A percentile compares a stretch with the other conserved stretches of the same genome.
These are phyloP conservation scores for Betula pendula DNA, from an alignment of 306 rosid genomes.

Conservation along the genomic window DNA sequence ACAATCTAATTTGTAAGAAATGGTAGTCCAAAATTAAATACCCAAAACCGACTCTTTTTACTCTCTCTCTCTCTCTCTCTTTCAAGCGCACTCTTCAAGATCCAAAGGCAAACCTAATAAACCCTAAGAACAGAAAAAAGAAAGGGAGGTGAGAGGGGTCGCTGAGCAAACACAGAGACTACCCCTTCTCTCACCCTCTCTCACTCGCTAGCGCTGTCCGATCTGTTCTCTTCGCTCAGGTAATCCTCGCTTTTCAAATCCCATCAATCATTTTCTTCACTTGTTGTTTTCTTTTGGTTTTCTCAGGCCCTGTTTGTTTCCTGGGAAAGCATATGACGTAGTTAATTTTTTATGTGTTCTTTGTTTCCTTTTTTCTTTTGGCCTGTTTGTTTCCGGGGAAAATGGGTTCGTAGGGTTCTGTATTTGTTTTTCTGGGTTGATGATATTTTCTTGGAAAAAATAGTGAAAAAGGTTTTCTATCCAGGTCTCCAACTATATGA, in stretches of 20 bases:
- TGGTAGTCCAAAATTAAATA: neutral
- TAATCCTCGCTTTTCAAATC: constrained; percentile 6
- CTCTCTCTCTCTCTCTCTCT: no score
- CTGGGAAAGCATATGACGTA: no score
- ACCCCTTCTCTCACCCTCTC: constrained; percentile 24
- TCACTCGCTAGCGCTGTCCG: constrained; percentile 16
- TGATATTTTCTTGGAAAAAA: neutral
- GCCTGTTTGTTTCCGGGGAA: neutral
- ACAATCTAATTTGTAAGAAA: no score
- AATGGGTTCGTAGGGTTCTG: neutral
- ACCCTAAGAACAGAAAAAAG: neutral
- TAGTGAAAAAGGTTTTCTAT: neutral
- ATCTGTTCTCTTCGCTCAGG: constrained; percentile 41
- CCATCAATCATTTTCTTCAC: neutral
- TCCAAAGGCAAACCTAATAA: constrained; percentile 48
- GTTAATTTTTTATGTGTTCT: neutral
- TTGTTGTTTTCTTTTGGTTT: neutral
- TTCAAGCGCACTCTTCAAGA: constrained; percentile 38
- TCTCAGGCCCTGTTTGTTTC: neutral
- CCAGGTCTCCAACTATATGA: neutral
- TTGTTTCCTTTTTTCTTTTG: neutral
- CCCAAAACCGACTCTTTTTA: no score
- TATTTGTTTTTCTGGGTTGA: neutral
- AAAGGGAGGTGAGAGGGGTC: constrained; percentile 41
- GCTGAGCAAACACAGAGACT: constrained; percentile 11